Base-by-base conservation (phyloP, 2,329 filamentous ascomycete species). In the Nemania abortiva region DNA sequence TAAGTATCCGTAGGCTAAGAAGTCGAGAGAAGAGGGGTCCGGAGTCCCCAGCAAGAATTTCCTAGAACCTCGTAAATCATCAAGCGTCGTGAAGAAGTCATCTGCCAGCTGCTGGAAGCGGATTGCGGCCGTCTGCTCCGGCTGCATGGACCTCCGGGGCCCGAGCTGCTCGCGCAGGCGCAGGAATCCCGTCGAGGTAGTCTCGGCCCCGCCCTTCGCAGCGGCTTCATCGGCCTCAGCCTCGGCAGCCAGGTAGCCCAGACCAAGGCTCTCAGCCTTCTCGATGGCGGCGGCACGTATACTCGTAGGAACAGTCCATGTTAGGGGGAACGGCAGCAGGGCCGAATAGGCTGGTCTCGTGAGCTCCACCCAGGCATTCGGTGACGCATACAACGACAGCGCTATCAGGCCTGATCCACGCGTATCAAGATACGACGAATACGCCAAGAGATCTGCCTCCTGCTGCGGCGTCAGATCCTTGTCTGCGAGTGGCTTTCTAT, bases 301-400 rank as follows among this genome's bases (percentile, higher is more conserved):
- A 65, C 88, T 84, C 0, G 92, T 90, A 1, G 95, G 95, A 5
- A 97, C 85, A 50, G 92, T 92, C 88, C 96, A 99, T 75, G 95
- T 95, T 70, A 94, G 86, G 20, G 96, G 94, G 85, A 96, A 97
- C 49, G 92, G 89, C 47, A 98, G 88, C 65, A 98, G 87, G 6
- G 85, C 83, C 73, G 91, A 93, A 82, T 94, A 97, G 45, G 93
- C 91, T 2, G 94, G 92, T 18, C 94, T 90, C 3, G 94, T 97
- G 57, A 87, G 83, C 52, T 86, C 84, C 64, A 90, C 86, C 87
- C 96, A 99, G 83, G 98, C 98, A 72, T 94, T 89, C 66, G 91
- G 93, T 37, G 94, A 96, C 71, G 96, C 92, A 80, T 97, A 98
- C 74, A 98, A 90, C 60, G 91, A 95, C 66, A 98, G 89, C 75